phyloP scores from a whole-genome alignment of 1,284 basidiomycete species.

The Taiwanofungus camphoratus region DNA sequence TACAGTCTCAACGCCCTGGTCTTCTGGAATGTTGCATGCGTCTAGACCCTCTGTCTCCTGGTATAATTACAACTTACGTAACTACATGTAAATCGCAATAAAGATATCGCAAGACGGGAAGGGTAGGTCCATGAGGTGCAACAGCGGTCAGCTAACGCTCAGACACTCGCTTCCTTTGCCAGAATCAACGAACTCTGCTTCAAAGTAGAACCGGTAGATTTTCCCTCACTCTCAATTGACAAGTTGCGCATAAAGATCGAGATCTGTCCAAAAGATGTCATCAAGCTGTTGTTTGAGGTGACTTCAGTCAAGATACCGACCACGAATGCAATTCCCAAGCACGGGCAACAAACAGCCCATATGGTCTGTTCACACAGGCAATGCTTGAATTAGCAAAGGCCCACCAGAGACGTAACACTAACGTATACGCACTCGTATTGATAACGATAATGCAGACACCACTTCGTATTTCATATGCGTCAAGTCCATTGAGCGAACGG shows the following conservation, averaged over 20 bases:
- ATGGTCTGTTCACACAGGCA: conserved; percentile 23
- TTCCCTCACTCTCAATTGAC: conserved; percentile 14
- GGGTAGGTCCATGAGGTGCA: not conserved
- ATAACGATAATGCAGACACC: conserved; percentile 23
- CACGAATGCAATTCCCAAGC: conserved; percentile 30
- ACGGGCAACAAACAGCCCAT: conserved; percentile 33
- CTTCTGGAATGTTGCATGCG: too few species aligned
- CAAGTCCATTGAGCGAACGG: conserved; percentile 41
- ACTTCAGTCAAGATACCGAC: conserved; percentile 24
- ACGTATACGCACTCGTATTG: conserved; percentile 27
- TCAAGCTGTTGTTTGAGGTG: conserved; percentile 1
- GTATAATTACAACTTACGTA: not conserved
- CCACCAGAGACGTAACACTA: too few species aligned
- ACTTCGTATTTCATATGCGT: conserved; percentile 26
- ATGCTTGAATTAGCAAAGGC: conserved; percentile 9
- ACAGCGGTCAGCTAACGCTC: conserved; percentile 6
- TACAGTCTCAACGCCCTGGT: too few species aligned
- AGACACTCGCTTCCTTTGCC: conserved; percentile 11
- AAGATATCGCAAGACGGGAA: not conserved
- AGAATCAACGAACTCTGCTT: not conserved
- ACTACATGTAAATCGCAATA: not conserved
- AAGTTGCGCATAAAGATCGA: conserved; percentile 26
- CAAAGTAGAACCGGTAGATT: conserved; percentile 6
- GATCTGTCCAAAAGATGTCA: conserved; percentile 20
- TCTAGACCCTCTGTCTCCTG: not conserved